Evolutionary conservation across 305 asterid genomes (phyloP), one percentile per base, ranked within the genome.

Genomic region (Stenogyne calaminthoides): DNA sequence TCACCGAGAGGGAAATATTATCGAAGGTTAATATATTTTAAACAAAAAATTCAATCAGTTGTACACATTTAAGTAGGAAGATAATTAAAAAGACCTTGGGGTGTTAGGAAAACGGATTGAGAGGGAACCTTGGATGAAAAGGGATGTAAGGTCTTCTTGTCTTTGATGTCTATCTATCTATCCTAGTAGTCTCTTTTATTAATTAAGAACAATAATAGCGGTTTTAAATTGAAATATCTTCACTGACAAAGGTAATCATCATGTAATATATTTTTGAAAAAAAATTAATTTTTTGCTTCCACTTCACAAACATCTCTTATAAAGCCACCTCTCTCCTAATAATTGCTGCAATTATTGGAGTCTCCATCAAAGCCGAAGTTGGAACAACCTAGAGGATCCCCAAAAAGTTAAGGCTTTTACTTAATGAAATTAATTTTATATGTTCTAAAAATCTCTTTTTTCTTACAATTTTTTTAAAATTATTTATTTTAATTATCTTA

Each of bases 191-290:
- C n/a, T n/a, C 9, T 32, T 37, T 9, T 10, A 10, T 0, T 55
- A 75, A 80, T 87, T 89, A n/a, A n/a, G n/a, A n/a, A n/a, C n/a
- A n/a, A n/a, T n/a, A n/a, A n/a, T n/a, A n/a, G n/a, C n/a, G n/a
- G n/a, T n/a, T n/a, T n/a, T n/a, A n/a, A n/a, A n/a, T n/a, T n/a
- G n/a, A n/a, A 25, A 25, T 25, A 84, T 88, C 97, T 91, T 91
- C 97, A 91, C 93, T 89, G 96, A 85, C 96, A n/a, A 91, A 91
- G 96, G 80, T 86, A 83, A 87, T 87, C 84, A 88, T 88, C 86
- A 82, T 85, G 75, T 85, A 82, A n/a, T n/a, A n/a, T n/a, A n/a
- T n/a, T n/a, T n/a, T n/a, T 80, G 84, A 83, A 77, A 79, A 75
- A 81, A 73, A 81, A 87, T 62, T 84, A 79, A 84, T 72, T 80